Conservation (phyloP, 805 yeast species). For the Yamadazyma takamatsuzukensis region DNA sequence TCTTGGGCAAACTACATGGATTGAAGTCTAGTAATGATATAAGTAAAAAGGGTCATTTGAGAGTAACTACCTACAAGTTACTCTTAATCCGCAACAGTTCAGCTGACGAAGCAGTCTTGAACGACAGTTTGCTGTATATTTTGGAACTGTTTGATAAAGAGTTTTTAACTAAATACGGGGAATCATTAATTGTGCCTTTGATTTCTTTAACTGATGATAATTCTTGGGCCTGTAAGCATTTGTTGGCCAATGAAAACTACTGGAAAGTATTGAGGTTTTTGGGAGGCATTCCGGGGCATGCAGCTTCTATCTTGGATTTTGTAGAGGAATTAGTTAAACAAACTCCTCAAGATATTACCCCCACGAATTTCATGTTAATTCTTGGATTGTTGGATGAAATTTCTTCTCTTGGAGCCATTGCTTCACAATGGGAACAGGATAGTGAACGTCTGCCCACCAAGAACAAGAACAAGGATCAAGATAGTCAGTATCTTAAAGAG, state of each 20-base stretch:
- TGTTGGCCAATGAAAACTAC: slow-evolving; percentile 38
- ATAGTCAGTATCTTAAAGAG: slow-evolving; percentile 47
- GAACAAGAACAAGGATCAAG: slow-evolving; percentile 26
- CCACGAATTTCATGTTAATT: slow-evolving; percentile 57
- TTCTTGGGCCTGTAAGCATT: slow-evolving; percentile 37
- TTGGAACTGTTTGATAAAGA: slow-evolving; percentile 39
- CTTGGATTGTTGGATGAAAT: slow-evolving; percentile 74
- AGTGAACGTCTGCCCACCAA: slow-evolving; percentile 31
- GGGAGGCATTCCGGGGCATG: slow-evolving; percentile 42
- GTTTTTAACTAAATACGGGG: slow-evolving; percentile 42
- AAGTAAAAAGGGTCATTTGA: slow-evolving; percentile 30
- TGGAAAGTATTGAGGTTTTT: slow-evolving; percentile 54
- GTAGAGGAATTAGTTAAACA: slow-evolving; percentile 37
- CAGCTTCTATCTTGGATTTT: slow-evolving; percentile 45
- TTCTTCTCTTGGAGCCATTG: slow-evolving; percentile 77
- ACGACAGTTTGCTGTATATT: too few relatives aligned
- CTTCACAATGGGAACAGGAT: slow-evolving; percentile 72
- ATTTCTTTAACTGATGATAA: slow-evolving; percentile 45
- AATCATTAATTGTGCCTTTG: slow-evolving; percentile 43
- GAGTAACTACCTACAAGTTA: slow-evolving; percentile 52
- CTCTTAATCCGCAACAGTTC: slow-evolving; percentile 40
- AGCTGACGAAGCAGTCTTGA: slow-evolving; percentile 15
- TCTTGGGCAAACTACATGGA: slow-evolving; percentile 8
- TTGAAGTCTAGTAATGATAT: slow-evolving; percentile 13
- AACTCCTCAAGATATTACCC: slow-evolving; percentile 35